These are phyloP conservation scores for Domatiomyces globalis DNA, from an alignment of 2,329 filamentous ascomycete genomes.

Conservation along the genomic window DNA sequence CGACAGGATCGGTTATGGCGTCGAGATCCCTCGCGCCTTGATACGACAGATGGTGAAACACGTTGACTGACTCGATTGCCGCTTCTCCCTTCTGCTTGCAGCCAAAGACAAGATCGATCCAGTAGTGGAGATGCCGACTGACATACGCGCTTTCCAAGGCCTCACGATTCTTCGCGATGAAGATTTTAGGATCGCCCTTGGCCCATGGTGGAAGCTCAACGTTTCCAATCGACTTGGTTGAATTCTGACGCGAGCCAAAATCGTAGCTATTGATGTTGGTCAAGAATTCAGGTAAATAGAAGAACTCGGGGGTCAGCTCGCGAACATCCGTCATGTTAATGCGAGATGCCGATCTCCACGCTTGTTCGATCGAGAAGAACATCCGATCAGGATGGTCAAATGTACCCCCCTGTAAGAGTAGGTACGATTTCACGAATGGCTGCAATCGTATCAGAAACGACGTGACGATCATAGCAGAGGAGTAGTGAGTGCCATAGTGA, in stretches of 20 bases:
- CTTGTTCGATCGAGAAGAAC: slow-evolving; percentile 82
- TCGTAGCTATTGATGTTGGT: slow-evolving; percentile 91
- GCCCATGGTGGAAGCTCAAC: slow-evolving; percentile 92
- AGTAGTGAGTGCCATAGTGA: slow-evolving; percentile 97
- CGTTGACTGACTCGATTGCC: slow-evolving; percentile 79
- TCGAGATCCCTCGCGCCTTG: slow-evolving; percentile 87
- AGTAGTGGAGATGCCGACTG: slow-evolving; percentile 74
- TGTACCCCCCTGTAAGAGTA: slow-evolving; percentile 83
- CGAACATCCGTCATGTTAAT: slow-evolving; percentile 89
- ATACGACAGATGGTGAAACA: slow-evolving; percentile 93
- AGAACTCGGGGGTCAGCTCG: slow-evolving; percentile 93
- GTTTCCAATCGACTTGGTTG: slow-evolving; percentile 63
- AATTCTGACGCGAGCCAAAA: slow-evolving; percentile 75
- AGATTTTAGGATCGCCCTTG: slow-evolving; percentile 88
- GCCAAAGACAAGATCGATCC: slow-evolving; percentile 94
- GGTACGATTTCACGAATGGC: slow-evolving; percentile 90
- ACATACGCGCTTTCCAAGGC: slow-evolving; percentile 88
- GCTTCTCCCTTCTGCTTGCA: slow-evolving; percentile 87
- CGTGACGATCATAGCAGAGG: slow-evolving; percentile 95
- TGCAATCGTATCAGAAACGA: slow-evolving; percentile 91
- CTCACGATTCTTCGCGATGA: slow-evolving; percentile 90
- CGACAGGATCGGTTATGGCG: slow-evolving; percentile 73
- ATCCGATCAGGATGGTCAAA: slow-evolving; percentile 94
- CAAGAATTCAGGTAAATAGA: slow-evolving; percentile 87
- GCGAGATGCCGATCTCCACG: slow-evolving; percentile 79